These are phyloP conservation scores for Fermentozyma sake DNA, from an alignment of 1,139 yeast species.

Conservation along the genomic window DNA sequence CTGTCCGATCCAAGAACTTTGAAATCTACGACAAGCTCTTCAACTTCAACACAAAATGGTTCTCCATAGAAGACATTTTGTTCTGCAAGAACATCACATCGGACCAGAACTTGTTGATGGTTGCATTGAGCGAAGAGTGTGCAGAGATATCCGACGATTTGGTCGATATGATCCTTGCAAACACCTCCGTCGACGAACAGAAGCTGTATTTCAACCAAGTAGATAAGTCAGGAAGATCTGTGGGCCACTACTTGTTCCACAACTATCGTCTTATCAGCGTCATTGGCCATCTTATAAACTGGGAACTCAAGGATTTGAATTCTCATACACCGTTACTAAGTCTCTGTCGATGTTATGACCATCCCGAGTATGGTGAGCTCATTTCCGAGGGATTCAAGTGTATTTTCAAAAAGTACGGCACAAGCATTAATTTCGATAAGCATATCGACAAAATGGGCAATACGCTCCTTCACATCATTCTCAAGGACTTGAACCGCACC, in stretches of 20 bases:
- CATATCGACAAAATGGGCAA: conserved; percentile 77
- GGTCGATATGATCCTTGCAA: conserved; percentile 40
- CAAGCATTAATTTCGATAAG: conserved; percentile 40
- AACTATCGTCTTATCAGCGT: conserved; percentile 47
- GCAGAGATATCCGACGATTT: conserved; percentile 44
- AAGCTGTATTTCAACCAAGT: conserved; percentile 43
- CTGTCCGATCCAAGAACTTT: conserved; percentile 41
- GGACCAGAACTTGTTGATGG: conserved; percentile 52
- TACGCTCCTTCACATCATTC: conserved; percentile 67
- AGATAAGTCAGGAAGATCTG: conserved; percentile 53
- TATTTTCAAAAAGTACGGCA: conserved; percentile 38
- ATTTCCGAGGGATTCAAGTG: conserved; percentile 44
- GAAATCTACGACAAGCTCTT: conserved; percentile 46
- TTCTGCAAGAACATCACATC: conserved; percentile 53
- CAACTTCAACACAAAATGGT: conserved; percentile 38
- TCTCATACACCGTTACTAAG: conserved; percentile 81
- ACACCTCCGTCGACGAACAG: conserved; percentile 44
- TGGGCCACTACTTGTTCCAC: conserved; percentile 74
- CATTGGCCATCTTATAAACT: conserved; percentile 59
- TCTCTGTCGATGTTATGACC: conserved; percentile 79
- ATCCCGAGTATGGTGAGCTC: conserved; percentile 52
- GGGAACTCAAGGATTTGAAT: conserved; percentile 65
- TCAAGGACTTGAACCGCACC: conserved; percentile 40
- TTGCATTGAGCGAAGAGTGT: conserved; percentile 57
- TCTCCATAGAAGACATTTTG: conserved; percentile 62